Percentiles rank a stretch among this genome's conserved stretches.
phyloP scores from a whole-genome alignment of 1,139 yeast species.

The Entelexis sorbosivorans region DNA sequence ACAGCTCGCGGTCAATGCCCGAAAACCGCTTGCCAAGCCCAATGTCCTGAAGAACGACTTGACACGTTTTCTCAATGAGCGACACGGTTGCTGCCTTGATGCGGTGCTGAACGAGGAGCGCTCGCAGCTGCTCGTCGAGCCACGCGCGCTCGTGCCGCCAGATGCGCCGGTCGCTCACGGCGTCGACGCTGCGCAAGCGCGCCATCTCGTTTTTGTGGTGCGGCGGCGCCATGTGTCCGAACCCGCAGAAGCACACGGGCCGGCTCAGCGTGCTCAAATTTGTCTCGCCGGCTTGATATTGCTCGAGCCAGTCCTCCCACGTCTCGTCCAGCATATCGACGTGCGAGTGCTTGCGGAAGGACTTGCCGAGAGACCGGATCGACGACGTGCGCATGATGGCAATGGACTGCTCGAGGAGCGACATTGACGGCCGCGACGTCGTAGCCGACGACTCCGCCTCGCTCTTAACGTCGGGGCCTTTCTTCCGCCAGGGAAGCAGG shows the following conservation, averaged over 20 bases:
- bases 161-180: slow-evolving; percentile 13
- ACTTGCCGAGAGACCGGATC: neutral
- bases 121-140: slow-evolving; percentile 26
- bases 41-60: slow-evolving; percentile 39
- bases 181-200: slow-evolving; percentile 18
- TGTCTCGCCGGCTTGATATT: slow-evolving; percentile 49
- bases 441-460: neutral
- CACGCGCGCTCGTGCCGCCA: slow-evolving; percentile 26
- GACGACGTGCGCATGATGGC: slow-evolving; percentile 9
- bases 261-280: slow-evolving; percentile 46
- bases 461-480: neutral
- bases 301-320: slow-evolving; percentile 50
- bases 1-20: slow-evolving; percentile 38
- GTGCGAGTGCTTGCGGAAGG: slow-evolving; percentile 6
- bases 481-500: neutral
- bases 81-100: slow-evolving; percentile 50
- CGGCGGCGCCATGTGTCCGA: slow-evolving; percentile 51
- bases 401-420: slow-evolving; percentile 7
- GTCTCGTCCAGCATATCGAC: slow-evolving; percentile 33
- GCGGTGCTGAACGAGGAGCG: slow-evolving; percentile 32
- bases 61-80: slow-evolving; percentile 40
- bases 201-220: slow-evolving; percentile 25
- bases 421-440: neutral
- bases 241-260: slow-evolving; percentile 43
- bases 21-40: slow-evolving; percentile 33